Base-by-base conservation (phyloP, 257 asterid genomes). In the Solanum appendiculatum region DNA sequence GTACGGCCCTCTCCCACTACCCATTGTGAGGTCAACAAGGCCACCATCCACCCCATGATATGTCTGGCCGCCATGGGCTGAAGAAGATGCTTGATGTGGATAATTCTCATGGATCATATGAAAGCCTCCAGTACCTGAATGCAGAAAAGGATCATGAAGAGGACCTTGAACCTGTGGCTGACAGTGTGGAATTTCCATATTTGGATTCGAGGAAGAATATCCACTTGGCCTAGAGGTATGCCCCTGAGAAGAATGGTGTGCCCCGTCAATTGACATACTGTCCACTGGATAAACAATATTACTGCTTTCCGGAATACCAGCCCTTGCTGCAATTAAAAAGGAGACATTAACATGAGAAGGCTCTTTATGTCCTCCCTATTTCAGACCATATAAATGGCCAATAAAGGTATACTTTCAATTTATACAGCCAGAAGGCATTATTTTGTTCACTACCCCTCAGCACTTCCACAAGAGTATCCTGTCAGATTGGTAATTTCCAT, bases 61-160 rank as follows among this genome's bases (percentile, higher is more conserved):
- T 12, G 91, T 70, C 87, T 91, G 96, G 42, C 91, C 90, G 20
- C 91, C 92, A 88, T 88, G 90, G 85, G 70, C 89, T 88, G 96
- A 92, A 73, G 98, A 92, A 88, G 98, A 91, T 37, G 93, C 92
- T 37, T 90, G 91, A 84, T 88, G 93, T 8, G 88, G 86, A 91
- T 92, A 90, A 89, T 88, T 92, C 80, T 92, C 93, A 89, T 88
- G 93, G 86, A 78, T 89, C 90, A 87, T 58, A 82, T 88, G 92
- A 83, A 92, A 84, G 89, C 86, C 92, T 75, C 90, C 92, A 83
- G 84, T 75, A 83, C 92, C 88, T 31, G 96, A 69, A 86, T 91
- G 92, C 84, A 89, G 86, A 87, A 91, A 92, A 56, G 92, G 92
- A 88, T 91, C 93, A 73, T 56, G 89, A 78, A 92, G 91, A 42